These are phyloP conservation scores for Rhizopogon salebrosus DNA, from an alignment of 768 basidiomycete species.

Conservation along the genomic window DNA sequence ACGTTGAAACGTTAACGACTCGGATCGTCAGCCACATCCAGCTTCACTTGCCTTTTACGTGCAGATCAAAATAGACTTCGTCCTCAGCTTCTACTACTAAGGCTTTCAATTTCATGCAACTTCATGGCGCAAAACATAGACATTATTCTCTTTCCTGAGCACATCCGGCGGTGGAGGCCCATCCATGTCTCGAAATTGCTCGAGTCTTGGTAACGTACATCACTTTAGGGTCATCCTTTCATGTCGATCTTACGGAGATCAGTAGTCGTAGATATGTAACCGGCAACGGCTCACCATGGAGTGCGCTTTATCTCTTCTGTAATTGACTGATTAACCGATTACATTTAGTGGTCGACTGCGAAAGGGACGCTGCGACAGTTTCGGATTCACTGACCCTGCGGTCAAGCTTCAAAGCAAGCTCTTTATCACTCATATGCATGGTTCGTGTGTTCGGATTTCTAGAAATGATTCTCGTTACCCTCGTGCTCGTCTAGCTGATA, in stretches of 20 bases:
- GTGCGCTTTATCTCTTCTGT: slow-evolving; percentile 33
- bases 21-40: too few relatives aligned
- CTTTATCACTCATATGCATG: slow-evolving; percentile 85
- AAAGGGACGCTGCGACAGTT: slow-evolving; percentile 77
- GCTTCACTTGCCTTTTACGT: too few relatives aligned
- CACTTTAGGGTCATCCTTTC: not conserved
- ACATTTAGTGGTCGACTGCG: slow-evolving; percentile 73
- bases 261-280: slow-evolving; percentile 52
- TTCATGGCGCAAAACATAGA: slow-evolving; percentile 43
- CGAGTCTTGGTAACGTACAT: slow-evolving; percentile 41
- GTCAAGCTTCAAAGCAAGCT: slow-evolving; percentile 46
- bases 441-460: slow-evolving; percentile 30
- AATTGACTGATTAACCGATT: slow-evolving; percentile 2
- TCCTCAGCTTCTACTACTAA: too few relatives aligned
- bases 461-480: not conserved
- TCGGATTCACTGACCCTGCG: slow-evolving; percentile 43
- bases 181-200: slow-evolving; percentile 66
- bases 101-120: too few relatives aligned
- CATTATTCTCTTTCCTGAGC: slow-evolving; percentile 71
- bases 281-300: slow-evolving; percentile 58
- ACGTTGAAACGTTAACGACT: too few relatives aligned
- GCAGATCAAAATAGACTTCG: too few relatives aligned
- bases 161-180: slow-evolving; percentile 79
- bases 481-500: slow-evolving; percentile 45
- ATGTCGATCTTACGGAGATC: slow-evolving; percentile 2